phyloP scores from a whole-genome alignment of 148 eudicot species.

The Fagopyrum homotropicum region DNA sequence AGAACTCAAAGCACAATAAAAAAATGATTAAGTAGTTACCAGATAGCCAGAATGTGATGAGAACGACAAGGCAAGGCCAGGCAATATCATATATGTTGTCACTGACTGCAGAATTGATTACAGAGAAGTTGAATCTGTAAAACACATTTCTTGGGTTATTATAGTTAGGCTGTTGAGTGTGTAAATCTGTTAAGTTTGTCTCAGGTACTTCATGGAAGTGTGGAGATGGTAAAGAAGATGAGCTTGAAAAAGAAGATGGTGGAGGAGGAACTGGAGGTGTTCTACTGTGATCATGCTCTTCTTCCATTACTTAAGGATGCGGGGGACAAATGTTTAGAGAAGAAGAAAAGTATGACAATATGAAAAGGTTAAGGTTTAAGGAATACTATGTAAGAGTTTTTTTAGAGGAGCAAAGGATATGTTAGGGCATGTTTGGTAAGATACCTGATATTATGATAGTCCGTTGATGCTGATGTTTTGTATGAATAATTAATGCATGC shows the following conservation, averaged over 20 bases:
- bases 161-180: neutral
- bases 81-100: slow-evolving; percentile 21
- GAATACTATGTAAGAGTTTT: neutral
- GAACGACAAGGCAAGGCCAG: slow-evolving; percentile 39
- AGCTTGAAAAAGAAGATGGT: neutral
- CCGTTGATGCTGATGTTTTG: neutral
- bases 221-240: neutral
- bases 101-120: slow-evolving; percentile 14
- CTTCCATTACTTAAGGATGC: neutral
- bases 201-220: neutral
- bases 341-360: neutral
- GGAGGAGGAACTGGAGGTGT: neutral
- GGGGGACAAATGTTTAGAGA: too few species aligned
- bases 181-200: neutral
- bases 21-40: slow-evolving; percentile 4
- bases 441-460: neutral
- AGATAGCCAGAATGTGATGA: slow-evolving; percentile 43
- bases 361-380: neutral
- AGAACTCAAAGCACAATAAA: too few species aligned
- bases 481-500: too few species aligned
- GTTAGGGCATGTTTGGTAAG: neutral
- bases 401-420: neutral
- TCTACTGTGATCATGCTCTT: neutral
- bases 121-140: slow-evolving; percentile 17
- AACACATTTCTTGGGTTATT: neutral